These are phyloP conservation scores for Tulasnella sp. DNA, from an alignment of 768 basidiomycete species.

Conservation along the genomic window DNA sequence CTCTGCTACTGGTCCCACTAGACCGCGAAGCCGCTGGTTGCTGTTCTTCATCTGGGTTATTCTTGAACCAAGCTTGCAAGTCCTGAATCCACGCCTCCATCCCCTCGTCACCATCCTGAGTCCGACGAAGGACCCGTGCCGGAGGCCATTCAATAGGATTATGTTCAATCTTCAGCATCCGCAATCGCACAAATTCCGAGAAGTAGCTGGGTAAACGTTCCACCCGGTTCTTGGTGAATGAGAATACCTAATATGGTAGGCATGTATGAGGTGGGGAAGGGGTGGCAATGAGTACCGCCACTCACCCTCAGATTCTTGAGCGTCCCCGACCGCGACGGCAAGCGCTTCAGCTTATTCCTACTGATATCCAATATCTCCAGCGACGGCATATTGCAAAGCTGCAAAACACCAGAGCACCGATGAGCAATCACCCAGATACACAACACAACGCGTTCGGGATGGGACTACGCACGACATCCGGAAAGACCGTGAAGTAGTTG, in stretches of 20 bases:
- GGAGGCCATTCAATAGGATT: slow-evolving; percentile 96
- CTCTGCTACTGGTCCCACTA: background rate
- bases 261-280: background rate
- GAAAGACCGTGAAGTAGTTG: slow-evolving; percentile 72
- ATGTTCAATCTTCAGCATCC: slow-evolving; percentile 72
- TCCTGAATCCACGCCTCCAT: slow-evolving; percentile 69
- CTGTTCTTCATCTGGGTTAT: slow-evolving; percentile 18
- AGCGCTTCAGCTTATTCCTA: slow-evolving; percentile 71
- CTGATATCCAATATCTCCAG: slow-evolving; percentile 93
- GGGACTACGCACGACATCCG: slow-evolving; percentile 58
- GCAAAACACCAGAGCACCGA: background rate
- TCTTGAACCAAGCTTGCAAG: slow-evolving; percentile 6
- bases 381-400: slow-evolving; percentile 75
- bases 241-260: slow-evolving; percentile 53
- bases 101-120: slow-evolving; percentile 36
- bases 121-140: slow-evolving; percentile 36
- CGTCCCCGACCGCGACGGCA: slow-evolving; percentile 71
- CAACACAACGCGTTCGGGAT: background rate
- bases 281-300: slow-evolving; percentile 11
- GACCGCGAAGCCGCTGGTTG: slow-evolving; percentile 28
- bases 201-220: slow-evolving; percentile 68
- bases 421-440: background rate
- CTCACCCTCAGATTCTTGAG: slow-evolving; percentile 62
- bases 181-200: slow-evolving; percentile 53
- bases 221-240: slow-evolving; percentile 75